Evolutionary conservation across 1,284 basidiomycete genomes (phyloP).

Genomic region (Earliella scabrosa): DNA sequence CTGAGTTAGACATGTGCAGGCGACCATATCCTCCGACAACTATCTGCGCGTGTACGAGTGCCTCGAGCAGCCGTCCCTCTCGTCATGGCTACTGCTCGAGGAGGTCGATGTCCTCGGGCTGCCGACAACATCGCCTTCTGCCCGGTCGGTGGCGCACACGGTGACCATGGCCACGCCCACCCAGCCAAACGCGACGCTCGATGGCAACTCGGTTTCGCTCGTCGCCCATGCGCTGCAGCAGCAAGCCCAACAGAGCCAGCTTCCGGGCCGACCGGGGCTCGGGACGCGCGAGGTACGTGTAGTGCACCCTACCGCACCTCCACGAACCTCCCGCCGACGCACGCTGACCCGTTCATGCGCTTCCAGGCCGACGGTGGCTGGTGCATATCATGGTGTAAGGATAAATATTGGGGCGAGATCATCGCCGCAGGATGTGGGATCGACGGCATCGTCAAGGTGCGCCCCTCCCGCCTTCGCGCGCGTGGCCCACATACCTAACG

Average conservation of each 20-base stretch:
- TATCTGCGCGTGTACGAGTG: conserved; percentile 89
- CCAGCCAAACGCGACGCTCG: conserved; percentile 58
- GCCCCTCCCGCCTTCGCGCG: conserved; percentile 16
- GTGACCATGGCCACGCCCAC: conserved; percentile 70
- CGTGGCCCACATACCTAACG: neutral
- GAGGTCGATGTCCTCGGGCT: conserved; percentile 77
- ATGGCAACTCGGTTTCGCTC: conserved; percentile 59
- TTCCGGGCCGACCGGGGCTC: conserved; percentile 51
- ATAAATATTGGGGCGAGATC: conserved; percentile 91
- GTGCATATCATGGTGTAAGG: conserved; percentile 93
- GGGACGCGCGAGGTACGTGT: conserved; percentile 59
- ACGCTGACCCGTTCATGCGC: no score
- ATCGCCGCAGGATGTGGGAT: conserved; percentile 79
- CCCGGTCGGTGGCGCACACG: conserved; percentile 51
- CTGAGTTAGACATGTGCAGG: conserved; percentile 49
- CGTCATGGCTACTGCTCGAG: conserved; percentile 80
- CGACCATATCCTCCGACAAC: conserved; percentile 86
- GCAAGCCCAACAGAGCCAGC: conserved; percentile 46
- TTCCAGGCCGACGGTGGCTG: conserved; percentile 81
- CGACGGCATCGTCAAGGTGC: conserved; percentile 75
- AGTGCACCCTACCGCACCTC: neutral
- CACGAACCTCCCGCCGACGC: no score
- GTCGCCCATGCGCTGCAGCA: conserved; percentile 67
- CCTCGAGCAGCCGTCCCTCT: conserved; percentile 79
- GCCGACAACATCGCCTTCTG: conserved; percentile 47